Evolutionary conservation across 1,139 yeast genomes (phyloP).

Genomic region (Candida pseudoviswanathii): DNA sequence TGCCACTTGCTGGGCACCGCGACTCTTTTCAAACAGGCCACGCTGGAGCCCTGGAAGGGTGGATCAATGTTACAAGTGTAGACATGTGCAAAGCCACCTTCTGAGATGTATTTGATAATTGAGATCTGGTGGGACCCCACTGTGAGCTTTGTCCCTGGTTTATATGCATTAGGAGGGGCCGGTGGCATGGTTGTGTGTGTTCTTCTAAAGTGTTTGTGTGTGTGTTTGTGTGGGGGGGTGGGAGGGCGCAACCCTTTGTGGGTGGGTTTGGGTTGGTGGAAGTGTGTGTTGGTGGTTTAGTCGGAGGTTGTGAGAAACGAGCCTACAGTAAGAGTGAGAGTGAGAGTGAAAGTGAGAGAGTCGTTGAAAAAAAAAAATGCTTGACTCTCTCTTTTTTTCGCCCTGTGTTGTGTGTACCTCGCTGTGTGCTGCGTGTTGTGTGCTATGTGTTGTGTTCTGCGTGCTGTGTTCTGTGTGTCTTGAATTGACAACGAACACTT

Average conservation of each 20-base stretch:
- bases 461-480: neutral
- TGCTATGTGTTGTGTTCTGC: neutral
- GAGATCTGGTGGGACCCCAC: constrained; percentile 67
- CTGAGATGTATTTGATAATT: constrained; percentile 62
- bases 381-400: neutral
- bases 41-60: constrained; percentile 42
- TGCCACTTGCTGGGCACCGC: constrained; percentile 74
- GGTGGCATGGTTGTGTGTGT: constrained; percentile 10
- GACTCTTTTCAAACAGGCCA: constrained; percentile 75
- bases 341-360: no score
- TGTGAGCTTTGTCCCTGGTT: constrained; percentile 60
- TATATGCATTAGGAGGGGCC: constrained; percentile 57
- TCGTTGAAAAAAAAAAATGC: no score
- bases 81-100: constrained; percentile 82
- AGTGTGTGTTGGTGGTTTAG: neutral
- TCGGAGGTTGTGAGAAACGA: neutral
- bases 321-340: neutral
- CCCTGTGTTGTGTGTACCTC: neutral
- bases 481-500: neutral
- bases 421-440: no score
- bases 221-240: neutral
- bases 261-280: neutral
- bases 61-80: constrained; percentile 65
- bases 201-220: neutral
- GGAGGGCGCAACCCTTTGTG: neutral